phyloP scores from a whole-genome alignment of 768 basidiomycete species.

The Phaffia tasmanica region DNA sequence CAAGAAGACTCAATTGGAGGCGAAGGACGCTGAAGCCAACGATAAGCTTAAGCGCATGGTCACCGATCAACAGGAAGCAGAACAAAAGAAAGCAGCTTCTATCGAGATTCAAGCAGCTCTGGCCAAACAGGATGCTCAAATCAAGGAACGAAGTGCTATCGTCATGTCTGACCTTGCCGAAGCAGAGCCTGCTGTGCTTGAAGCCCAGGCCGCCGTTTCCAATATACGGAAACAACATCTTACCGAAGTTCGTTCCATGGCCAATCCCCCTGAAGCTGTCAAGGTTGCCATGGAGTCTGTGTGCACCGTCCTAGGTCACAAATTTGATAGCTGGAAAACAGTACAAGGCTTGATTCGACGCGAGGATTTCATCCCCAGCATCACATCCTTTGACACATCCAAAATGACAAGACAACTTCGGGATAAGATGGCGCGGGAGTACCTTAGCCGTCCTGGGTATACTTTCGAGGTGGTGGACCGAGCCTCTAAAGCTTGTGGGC shows the following conservation, averaged over 20 bases:
- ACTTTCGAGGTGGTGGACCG: constrained; percentile 92
- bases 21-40: constrained; percentile 90
- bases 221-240: constrained; percentile 92
- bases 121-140: constrained; percentile 78
- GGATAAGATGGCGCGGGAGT: constrained; percentile 84
- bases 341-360: constrained; percentile 91
- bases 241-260: constrained; percentile 95
- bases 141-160: constrained; percentile 72
- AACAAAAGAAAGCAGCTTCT: constrained; percentile 93
- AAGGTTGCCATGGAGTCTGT: constrained; percentile 98
- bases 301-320: constrained; percentile 88
- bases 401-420: constrained; percentile 79
- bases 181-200: constrained; percentile 90
- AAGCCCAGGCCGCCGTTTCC: constrained; percentile 90
- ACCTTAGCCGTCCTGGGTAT: constrained; percentile 76
- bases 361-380: constrained; percentile 90
- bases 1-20: constrained; percentile 82
- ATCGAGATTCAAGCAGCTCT: constrained; percentile 90
- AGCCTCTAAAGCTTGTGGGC: constrained; percentile 93
- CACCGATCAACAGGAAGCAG: constrained; percentile 94
- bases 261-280: constrained; percentile 93
- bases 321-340: constrained; percentile 91
- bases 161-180: constrained; percentile 94
- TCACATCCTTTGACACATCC: constrained; percentile 89
- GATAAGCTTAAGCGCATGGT: constrained; percentile 97